Base-by-base conservation (phyloP, 2,329 filamentous ascomycete species). In the Fusarium albosuccineum region DNA sequence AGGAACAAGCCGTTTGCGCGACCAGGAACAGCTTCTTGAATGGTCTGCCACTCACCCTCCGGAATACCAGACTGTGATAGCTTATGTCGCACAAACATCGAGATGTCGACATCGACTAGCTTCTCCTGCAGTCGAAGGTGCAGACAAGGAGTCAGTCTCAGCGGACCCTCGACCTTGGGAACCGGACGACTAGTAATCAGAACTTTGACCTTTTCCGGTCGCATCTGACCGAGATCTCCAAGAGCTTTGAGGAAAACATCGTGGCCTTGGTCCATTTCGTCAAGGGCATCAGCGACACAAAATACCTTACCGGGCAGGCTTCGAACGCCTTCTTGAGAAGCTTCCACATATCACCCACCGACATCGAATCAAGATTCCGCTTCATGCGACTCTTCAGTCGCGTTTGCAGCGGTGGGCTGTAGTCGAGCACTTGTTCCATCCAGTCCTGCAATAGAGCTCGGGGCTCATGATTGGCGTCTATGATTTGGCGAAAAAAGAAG, bases 201-300 rank as follows among this genome's bases (percentile, higher is more conserved):
- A 0, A 84, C 62, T 58, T 83, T 85, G 58, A 82, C 70, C 8
- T 64, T 70, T 0, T 45, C 52, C 1, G 80, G 75, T 4, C 60
- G 66, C 67, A 70, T 73, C 6, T 71, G 60, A 0, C 77, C 78
- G 1, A 84, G 70, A 0, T 62, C 52, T 2, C 70, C 73, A 0
- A 85, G 68, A 3, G 66, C 49, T 4, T 74, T 46, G 3, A 83
- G 60, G 30, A 83, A 81, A 0, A 13, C 1, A 0, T 61, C 37
- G 14, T 80, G 70, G 0, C 72, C 77, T n/a, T 69, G 39, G 40
- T 82, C 79, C 77, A 85, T 83, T 67, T 85, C 82, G 60, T 85
- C 83, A 3, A 85, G 72, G 0, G 81, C 82, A 61, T 84, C 82
- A 0, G 75, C 74, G 2, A 85, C 73, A 34, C 77, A 80, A 51